Evolutionary conservation across 2,329 filamentous ascomycete species (phyloP).

Genomic region (Alternaria sp.): DNA sequence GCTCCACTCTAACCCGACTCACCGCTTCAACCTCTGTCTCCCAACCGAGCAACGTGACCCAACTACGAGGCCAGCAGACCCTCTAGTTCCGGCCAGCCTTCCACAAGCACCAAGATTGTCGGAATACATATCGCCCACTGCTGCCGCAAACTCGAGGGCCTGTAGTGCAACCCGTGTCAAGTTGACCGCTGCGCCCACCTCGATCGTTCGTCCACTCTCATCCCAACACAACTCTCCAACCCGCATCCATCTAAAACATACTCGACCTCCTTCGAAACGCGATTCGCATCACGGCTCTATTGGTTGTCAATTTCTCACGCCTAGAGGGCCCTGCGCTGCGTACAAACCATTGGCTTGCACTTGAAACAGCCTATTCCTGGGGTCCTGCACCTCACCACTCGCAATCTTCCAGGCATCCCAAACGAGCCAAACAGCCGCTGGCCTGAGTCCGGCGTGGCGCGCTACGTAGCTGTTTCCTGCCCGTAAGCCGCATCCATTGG

Average conservation of each 20-base stretch:
- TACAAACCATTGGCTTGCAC: conserved; percentile 40
- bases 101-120: conserved; percentile 12
- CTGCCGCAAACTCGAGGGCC: conserved; percentile 15
- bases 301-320: conserved; percentile 44
- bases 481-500: conserved; percentile 38
- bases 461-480: conserved; percentile 34
- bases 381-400: conserved; percentile 36
- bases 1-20: conserved; percentile 36
- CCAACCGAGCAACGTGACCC: conserved; percentile 36
- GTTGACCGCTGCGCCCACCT: conserved; percentile 14
- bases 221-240: conserved; percentile 9
- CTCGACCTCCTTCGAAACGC: conserved; percentile 43
- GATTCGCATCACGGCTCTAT: conserved; percentile 33
- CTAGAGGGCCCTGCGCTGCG: conserved; percentile 30
- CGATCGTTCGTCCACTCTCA: conserved; percentile 6
- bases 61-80: conserved; percentile 33
- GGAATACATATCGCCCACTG: conserved; percentile 32
- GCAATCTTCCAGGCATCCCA: conserved; percentile 36
- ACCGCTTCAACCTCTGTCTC: conserved; percentile 41
- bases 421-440: conserved; percentile 47
- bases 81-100: conserved; percentile 24
- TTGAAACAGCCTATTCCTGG: conserved; percentile 51
- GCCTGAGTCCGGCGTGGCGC: conserved; percentile 39
- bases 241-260: conserved; percentile 43
- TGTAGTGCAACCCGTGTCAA: conserved; percentile 19